Evolutionary conservation across 495 filamentous ascomycete species (phyloP).

Genomic region (Clavariopsis aquatica): DNA sequence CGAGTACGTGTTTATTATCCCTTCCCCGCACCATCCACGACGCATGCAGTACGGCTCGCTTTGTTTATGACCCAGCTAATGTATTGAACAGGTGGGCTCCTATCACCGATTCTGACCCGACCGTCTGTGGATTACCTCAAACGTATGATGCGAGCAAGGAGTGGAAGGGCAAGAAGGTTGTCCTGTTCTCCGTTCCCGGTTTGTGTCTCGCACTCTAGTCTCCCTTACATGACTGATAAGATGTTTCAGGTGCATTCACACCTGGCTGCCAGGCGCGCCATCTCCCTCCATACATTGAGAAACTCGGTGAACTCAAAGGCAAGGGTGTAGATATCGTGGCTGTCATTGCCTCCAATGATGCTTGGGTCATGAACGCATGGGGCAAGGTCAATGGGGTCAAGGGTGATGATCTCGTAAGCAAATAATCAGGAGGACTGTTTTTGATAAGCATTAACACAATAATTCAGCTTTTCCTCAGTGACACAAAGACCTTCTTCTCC

Average conservation of each 20-base stretch:
- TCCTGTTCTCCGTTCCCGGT: conserved; percentile 87
- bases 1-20: conserved; percentile 52
- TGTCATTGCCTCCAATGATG: conserved; percentile 87
- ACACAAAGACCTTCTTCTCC: conserved; percentile 75
- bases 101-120: conserved; percentile 48
- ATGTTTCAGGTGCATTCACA: conserved; percentile 76
- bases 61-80: background rate
- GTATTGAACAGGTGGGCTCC: conserved; percentile 44
- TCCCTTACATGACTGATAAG: conserved; percentile 16
- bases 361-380: conserved; percentile 93
- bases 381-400: conserved; percentile 87
- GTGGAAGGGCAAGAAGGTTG: conserved; percentile 84
- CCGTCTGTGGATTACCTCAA: conserved; percentile 74
- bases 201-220: background rate
- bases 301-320: conserved; percentile 67
- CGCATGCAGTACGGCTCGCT: background rate
- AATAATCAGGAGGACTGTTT: background rate
- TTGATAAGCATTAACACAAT: background rate
- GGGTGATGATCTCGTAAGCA: conserved; percentile 73
- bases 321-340: conserved; percentile 87
- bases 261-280: conserved; percentile 87
- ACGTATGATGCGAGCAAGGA: conserved; percentile 84
- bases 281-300: conserved; percentile 80
- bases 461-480: conserved; percentile 78
- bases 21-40: conserved; percentile 47